These are phyloP conservation scores for Candida anglica DNA, from an alignment of 805 yeast genomes.

Conservation along the genomic window DNA sequence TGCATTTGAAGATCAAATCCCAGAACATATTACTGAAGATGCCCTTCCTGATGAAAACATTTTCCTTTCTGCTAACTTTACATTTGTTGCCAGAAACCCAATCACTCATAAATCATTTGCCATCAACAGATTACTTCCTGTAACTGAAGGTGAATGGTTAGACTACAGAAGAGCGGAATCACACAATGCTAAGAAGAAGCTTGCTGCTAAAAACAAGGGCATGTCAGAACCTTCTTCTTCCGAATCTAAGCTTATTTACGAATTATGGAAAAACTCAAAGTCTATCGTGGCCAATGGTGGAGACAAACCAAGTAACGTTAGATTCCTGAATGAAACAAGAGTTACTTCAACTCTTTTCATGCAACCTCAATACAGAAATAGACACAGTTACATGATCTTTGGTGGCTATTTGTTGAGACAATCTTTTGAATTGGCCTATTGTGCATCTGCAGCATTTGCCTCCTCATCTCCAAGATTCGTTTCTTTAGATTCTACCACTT, in stretches of 20 bases:
- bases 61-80: conserved; percentile 84
- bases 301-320: conserved; percentile 46
- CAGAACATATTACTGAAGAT: conserved; percentile 50
- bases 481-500: conserved; percentile 85
- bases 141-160: conserved; percentile 70
- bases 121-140: conserved; percentile 75
- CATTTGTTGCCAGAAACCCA: conserved; percentile 95
- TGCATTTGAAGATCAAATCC: conserved; percentile 57
- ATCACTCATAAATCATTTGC: conserved; percentile 87
- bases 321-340: conserved; percentile 68
- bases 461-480: conserved; percentile 84
- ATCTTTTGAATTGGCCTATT: conserved; percentile 89
- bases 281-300: conserved; percentile 27
- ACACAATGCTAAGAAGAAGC: conserved; percentile 81
- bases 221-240: conserved; percentile 60
- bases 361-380: conserved; percentile 96
- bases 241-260: conserved; percentile 74
- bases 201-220: conserved; percentile 63
- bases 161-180: conserved; percentile 88
- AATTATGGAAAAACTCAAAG: conserved; percentile 55
- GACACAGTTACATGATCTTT: conserved; percentile 91
- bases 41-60: conserved; percentile 63
- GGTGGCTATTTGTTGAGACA: conserved; percentile 94
- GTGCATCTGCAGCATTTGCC: conserved; percentile 86
- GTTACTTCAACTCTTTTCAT: conserved; percentile 77